Evolutionary conservation across 768 basidiomycete species (phyloP).

Genomic region (Psilocybe cyanescens): DNA sequence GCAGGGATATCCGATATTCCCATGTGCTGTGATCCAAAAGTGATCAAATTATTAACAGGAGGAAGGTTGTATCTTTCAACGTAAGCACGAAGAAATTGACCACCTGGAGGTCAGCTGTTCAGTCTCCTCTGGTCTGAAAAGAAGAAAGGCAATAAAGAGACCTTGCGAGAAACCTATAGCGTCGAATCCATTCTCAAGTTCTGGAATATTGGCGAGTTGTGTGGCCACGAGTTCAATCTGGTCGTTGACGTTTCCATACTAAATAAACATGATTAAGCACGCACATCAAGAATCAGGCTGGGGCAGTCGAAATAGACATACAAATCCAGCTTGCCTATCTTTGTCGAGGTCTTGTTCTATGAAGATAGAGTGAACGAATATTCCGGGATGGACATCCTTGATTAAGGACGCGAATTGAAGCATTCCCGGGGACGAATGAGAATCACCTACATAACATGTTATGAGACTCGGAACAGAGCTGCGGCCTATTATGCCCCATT

Average conservation of each 20-base stretch:
- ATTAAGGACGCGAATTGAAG: conserved; percentile 62
- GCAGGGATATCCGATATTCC: conserved; percentile 77
- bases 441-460: conserved; percentile 55
- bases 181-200: conserved; percentile 76
- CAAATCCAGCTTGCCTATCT: conserved; percentile 74
- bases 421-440: conserved; percentile 75
- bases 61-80: conserved; percentile 77
- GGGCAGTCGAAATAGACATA: conserved; percentile 40
- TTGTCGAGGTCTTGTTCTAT: conserved; percentile 62
- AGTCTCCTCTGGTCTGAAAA: neutral
- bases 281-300: neutral
- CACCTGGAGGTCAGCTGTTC: conserved; percentile 44
- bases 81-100: conserved; percentile 88
- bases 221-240: conserved; percentile 68
- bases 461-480: neutral
- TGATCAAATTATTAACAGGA: conserved; percentile 79
- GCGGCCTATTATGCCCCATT: neutral
- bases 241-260: conserved; percentile 82
- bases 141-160: conserved; percentile 15
- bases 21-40: conserved; percentile 89
- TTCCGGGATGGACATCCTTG: conserved; percentile 67
- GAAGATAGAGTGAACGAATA: conserved; percentile 78
- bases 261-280: neutral
- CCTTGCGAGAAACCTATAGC: conserved; percentile 91
- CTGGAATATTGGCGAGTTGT: conserved; percentile 65